These are phyloP conservation scores for Aureobasidium sp. DNA, from an alignment of 2,329 filamentous ascomycete species.

Conservation along the genomic window DNA sequence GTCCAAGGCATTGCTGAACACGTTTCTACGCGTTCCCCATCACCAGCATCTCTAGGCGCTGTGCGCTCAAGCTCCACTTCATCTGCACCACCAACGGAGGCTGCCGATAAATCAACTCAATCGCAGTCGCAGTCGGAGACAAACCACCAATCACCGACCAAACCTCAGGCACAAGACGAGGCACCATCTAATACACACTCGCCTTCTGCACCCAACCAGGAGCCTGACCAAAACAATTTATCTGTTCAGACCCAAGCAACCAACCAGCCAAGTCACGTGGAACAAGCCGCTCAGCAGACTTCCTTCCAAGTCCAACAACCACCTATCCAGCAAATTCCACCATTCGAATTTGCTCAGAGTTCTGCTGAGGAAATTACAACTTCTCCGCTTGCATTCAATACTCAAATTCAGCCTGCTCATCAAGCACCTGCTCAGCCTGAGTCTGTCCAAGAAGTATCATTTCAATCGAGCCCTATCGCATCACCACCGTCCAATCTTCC, in stretches of 20 bases:
- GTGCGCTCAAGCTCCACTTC: conserved; percentile 11
- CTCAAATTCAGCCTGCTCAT: background rate
- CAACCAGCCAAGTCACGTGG: conserved; percentile 7
- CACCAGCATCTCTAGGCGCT: background rate
- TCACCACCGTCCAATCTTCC: conserved; percentile 22
- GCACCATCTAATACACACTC: background rate
- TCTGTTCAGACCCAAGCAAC: background rate
- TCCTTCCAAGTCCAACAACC: conserved; percentile 14
- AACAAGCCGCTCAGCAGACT: conserved; percentile 7
- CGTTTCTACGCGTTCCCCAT: background rate
- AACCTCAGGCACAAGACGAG: background rate
- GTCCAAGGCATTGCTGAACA: background rate
- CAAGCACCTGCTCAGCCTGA: background rate
- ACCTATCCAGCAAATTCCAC: conserved; percentile 1
- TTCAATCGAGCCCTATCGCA: conserved; percentile 21
- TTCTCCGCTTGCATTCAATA: background rate
- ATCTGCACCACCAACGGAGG: conserved; percentile 3
- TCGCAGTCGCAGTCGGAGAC: background rate
- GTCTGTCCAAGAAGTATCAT: background rate
- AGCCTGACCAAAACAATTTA: background rate
- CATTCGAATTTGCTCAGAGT: background rate
- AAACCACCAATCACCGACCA: background rate
- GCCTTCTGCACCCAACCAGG: background rate
- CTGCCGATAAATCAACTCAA: conserved; percentile 5
- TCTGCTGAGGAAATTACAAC: background rate